Base-by-base conservation (phyloP, 2,329 filamentous ascomycete species). In the Trichothecium roseum region DNA sequence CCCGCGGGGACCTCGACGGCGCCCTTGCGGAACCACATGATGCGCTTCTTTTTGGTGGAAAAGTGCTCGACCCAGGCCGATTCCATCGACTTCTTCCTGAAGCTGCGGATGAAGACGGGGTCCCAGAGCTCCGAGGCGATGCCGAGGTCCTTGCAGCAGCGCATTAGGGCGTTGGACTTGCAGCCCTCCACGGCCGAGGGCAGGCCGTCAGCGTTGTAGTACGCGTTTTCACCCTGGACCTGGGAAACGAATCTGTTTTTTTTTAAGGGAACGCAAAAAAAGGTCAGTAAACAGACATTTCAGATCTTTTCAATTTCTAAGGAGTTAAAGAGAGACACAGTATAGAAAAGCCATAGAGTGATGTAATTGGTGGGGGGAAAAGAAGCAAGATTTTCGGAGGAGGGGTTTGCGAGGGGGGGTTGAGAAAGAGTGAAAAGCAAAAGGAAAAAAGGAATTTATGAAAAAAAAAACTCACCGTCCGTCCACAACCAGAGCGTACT, bases 61-160 rank as follows among this genome's bases (percentile, higher is more conserved):
- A 74, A 65, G 62, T 98, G 87, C 68, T 96, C 91, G 30, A 89
- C 89, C 75, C 89, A 94, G 24, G 80, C 69, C 67, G 95, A 84
- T 49, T 80, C 77, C 37, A 79, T 80, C 52, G 83, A 64, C 47
- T 78, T 64, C 49, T 76, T 77, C 68, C 83, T 83, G 64, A 86
- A 98, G 48, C 73, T 74, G 49, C 84, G 76, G 45, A 96, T 86
- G 63, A 83, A 98, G 37, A 84, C 69, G 26, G 91, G 91, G 63
- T 98, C 91, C 91, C 91, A 98, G 15, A 98, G 72, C 62, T 98
- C 91, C 44, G 82, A 88, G 2, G 86, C 91, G 45, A 98, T 83
- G 26, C 91, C 91, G 22, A 98, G 65, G 58, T 98, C 91, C 66
- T 98, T 98, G 69, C 91, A 96, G 72, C 89, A 96, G 39, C 91